These are phyloP conservation scores for Leptosphaerulina australis DNA, from an alignment of 2,329 filamentous ascomycete genomes.

Conservation along the genomic window DNA sequence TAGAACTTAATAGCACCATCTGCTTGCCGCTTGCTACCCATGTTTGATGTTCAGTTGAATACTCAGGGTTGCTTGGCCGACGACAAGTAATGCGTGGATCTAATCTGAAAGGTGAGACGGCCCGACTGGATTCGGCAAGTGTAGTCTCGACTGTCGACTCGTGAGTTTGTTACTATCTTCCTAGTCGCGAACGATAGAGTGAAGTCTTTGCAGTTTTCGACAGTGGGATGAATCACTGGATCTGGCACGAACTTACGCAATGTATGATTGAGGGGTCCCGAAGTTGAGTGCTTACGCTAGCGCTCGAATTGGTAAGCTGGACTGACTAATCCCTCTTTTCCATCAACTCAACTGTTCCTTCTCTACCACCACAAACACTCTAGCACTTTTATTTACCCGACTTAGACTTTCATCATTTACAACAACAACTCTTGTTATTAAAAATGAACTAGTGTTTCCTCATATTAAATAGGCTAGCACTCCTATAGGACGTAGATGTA, in stretches of 20 bases:
- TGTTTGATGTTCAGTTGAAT: not conserved
- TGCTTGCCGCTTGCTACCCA: slow-evolving; percentile 28
- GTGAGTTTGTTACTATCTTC: not conserved
- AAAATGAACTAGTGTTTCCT: too few relatives aligned
- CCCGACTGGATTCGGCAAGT: not conserved
- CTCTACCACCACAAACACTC: not conserved
- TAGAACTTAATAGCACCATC: slow-evolving; percentile 45
- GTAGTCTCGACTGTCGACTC: not conserved
- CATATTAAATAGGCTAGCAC: too few relatives aligned
- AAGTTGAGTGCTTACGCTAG: slow-evolving; percentile 1
- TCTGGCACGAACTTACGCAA: not conserved
- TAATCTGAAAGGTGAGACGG: not conserved
- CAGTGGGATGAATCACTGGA: not conserved
- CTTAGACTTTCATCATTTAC: not conserved
- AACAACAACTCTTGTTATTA: too few relatives aligned
- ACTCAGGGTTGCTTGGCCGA: slow-evolving; percentile 11
- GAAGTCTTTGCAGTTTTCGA: not conserved
- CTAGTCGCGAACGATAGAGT: not conserved
- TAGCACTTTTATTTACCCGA: not conserved
- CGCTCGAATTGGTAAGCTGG: slow-evolving; percentile 11
- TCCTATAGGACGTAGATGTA: too few relatives aligned
- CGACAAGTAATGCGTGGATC: not conserved
- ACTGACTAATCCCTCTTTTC: slow-evolving; percentile 3
- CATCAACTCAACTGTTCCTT: not conserved
- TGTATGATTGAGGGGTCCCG: slow-evolving; percentile 10